Percentiles rank a stretch among this genome's conserved stretches.
These are phyloP conservation scores for Hemileccinum rubropunctum DNA, from an alignment of 768 basidiomycete species.

Conservation along the genomic window DNA sequence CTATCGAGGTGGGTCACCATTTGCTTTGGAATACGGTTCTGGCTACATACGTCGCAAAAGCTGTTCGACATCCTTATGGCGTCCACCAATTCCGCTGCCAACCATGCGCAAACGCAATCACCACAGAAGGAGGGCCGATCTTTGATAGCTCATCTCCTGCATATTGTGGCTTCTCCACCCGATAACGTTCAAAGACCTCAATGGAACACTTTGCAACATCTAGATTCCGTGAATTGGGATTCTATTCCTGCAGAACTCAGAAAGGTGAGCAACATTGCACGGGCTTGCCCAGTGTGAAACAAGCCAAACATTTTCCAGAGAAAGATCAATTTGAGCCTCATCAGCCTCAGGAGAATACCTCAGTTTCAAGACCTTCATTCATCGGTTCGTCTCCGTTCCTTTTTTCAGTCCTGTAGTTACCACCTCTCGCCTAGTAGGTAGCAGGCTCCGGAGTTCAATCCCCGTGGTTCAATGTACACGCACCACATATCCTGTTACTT, in stretches of 20 bases:
- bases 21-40: background rate
- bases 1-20: conserved; percentile 53
- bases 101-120: conserved; percentile 16
- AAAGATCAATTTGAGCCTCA: conserved; percentile 54
- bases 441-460: conserved; percentile 35
- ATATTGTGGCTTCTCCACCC: conserved; percentile 56
- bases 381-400: conserved; percentile 36
- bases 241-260: conserved; percentile 57
- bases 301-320: conserved; percentile 38
- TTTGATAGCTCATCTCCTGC: conserved; percentile 49
- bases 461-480: conserved; percentile 57
- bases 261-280: conserved; percentile 41
- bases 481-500: conserved; percentile 45
- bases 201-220: conserved; percentile 46
- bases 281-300: background rate
- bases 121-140: conserved; percentile 29
- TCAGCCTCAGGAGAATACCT: conserved; percentile 45
- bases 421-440: conserved; percentile 25
- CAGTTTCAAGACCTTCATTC: conserved; percentile 51
- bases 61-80: conserved; percentile 37
- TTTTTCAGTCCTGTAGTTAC: background rate
- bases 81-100: conserved; percentile 12
- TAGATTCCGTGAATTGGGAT: conserved; percentile 60
- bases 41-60: conserved; percentile 35
- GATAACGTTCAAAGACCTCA: conserved; percentile 52